phyloP scores from a whole-genome alignment of 306 rosid genomes.

The Erythrophleum fordii region DNA sequence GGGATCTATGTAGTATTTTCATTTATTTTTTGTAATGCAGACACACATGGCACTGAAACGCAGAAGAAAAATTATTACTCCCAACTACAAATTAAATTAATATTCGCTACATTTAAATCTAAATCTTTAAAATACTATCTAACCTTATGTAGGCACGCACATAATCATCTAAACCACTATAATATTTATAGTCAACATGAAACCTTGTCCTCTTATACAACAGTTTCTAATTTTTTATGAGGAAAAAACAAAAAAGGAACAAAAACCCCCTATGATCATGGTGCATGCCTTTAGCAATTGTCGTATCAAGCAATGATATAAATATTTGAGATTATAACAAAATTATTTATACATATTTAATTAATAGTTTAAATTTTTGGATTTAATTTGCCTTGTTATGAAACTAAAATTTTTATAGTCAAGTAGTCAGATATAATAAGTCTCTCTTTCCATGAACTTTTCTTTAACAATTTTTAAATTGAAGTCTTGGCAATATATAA shows the following conservation, averaged over 20 bases:
- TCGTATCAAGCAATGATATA: background rate
- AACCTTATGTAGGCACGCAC: background rate
- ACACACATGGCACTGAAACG: too few species aligned
- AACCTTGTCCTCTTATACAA: background rate
- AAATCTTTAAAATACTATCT: background rate
- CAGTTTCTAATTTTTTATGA: background rate
- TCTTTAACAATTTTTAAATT: background rate
- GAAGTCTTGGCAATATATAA: background rate
- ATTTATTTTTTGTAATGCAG: too few species aligned
- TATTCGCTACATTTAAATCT: background rate
- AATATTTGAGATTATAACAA: background rate
- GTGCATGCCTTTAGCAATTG: background rate
- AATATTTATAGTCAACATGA: slow-evolving; percentile 5
- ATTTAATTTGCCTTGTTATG: background rate
- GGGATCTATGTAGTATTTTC: too few species aligned
- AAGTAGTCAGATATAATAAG: too few species aligned
- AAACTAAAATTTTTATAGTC: background rate
- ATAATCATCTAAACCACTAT: background rate
- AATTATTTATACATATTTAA: background rate
- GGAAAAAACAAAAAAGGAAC: background rate
- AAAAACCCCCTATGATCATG: background rate
- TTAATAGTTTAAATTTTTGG: background rate
- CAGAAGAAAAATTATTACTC: too few species aligned
- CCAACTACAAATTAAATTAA: background rate
- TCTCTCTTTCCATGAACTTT: background rate